Percentiles rank a stretch among this genome's conserved stretches.
Evolutionary conservation across 176 grass and related monocot genomes (phyloP).

Genomic region (Alloteropsis semialata): DNA sequence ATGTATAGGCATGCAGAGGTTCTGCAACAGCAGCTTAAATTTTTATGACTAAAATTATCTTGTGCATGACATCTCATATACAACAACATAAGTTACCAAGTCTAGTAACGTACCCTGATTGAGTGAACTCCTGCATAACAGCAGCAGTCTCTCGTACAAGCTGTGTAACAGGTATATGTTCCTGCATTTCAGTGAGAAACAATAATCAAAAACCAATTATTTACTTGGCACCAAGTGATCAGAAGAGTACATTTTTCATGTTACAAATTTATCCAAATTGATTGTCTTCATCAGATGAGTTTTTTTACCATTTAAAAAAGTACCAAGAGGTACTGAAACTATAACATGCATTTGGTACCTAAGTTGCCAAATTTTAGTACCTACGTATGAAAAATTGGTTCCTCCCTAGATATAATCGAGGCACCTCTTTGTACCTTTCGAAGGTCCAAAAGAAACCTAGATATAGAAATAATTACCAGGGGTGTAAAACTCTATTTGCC

Average conservation of each 20-base stretch:
- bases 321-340: background rate
- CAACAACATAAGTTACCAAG: background rate
- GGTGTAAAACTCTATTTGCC: background rate
- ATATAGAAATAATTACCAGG: background rate
- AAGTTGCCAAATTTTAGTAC: background rate
- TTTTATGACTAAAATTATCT: background rate
- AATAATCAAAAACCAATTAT: slow-evolving; percentile 16
- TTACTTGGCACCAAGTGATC: background rate
- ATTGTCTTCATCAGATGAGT: background rate
- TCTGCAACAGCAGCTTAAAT: background rate
- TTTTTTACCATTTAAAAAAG: background rate
- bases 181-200: slow-evolving; percentile 44
- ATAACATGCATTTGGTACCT: background rate
- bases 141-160: slow-evolving; percentile 95
- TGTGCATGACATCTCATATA: background rate
- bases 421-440: background rate
- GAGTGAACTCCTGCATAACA: slow-evolving; percentile 99
- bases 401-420: background rate
- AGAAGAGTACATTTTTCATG: background rate
- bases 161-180: slow-evolving; percentile 87
- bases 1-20: background rate
- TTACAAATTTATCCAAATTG: slow-evolving; percentile 13
- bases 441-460: background rate
- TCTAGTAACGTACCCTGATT: slow-evolving; percentile 69
- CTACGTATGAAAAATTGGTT: background rate